Conservation (phyloP, 2,329 filamentous ascomycete genomes). For the Xylariaceae sp. region DNA sequence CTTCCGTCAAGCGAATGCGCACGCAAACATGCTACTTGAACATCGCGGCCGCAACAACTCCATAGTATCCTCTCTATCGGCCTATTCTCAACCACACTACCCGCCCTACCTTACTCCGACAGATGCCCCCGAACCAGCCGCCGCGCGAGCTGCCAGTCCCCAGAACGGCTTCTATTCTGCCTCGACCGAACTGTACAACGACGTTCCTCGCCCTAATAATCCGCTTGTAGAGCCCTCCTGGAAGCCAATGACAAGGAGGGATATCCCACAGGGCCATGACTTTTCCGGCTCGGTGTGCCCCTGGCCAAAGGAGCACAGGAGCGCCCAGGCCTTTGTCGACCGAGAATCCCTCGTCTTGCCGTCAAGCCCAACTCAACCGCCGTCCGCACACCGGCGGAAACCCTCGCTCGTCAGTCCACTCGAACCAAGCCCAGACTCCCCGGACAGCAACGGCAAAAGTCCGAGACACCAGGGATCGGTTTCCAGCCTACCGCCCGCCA, state of each 20-base stretch:
- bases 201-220: background rate
- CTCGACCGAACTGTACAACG: slow-evolving; percentile 5
- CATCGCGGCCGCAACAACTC: slow-evolving; percentile 11
- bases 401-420: slow-evolving; percentile 21
- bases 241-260: slow-evolving; percentile 3
- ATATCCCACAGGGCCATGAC: slow-evolving; percentile 25
- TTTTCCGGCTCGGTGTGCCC: slow-evolving; percentile 33
- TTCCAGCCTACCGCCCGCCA: slow-evolving; percentile 17
- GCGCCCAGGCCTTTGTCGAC: slow-evolving; percentile 40
- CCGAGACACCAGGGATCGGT: slow-evolving; percentile 10
- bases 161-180: background rate
- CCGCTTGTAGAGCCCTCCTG: slow-evolving; percentile 25
- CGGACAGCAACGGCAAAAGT: slow-evolving; percentile 11
- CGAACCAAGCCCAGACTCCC: slow-evolving; percentile 17
- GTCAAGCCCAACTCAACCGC: slow-evolving; percentile 18
- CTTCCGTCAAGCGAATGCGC: slow-evolving; percentile 7
- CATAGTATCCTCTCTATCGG: slow-evolving; percentile 5
- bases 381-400: slow-evolving; percentile 7
- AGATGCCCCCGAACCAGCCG: slow-evolving; percentile 6
- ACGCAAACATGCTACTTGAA: slow-evolving; percentile 1
- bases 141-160: slow-evolving; percentile 1
- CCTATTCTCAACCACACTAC: slow-evolving; percentile 23
- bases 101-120: slow-evolving; percentile 30
- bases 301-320: slow-evolving; percentile 37
- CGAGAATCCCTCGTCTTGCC: slow-evolving; percentile 38